Conservation (phyloP, 164 flowering plant genomes). For the Paratinospora sagittata region DNA sequence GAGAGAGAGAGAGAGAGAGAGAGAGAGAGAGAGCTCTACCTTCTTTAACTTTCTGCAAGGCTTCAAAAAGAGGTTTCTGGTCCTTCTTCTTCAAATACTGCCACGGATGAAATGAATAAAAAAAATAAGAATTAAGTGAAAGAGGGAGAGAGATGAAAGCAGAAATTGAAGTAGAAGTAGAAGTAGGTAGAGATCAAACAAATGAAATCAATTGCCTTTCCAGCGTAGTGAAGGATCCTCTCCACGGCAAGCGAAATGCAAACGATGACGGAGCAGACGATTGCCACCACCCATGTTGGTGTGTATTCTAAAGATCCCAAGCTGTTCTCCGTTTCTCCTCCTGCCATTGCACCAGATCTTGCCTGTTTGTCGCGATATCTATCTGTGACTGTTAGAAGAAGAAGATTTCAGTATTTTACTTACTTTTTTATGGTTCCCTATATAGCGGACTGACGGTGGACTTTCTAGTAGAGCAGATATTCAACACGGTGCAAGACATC, state of each 20-base stretch:
- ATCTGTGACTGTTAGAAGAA: no score
- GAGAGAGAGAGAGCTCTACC: slow-evolving; percentile 30
- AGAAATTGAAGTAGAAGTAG: neutral
- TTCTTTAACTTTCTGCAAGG: slow-evolving; percentile 77
- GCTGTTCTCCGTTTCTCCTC: slow-evolving; percentile 21
- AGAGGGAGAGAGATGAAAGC: neutral
- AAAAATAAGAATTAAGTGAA: neutral
- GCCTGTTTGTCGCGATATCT: neutral
- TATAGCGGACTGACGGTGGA: no score
- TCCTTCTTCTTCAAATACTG: slow-evolving; percentile 59
- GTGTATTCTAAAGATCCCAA: slow-evolving; percentile 42
- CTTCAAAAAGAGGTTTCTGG: slow-evolving; percentile 70
- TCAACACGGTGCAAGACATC: no score
- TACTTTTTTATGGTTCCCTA: no score
- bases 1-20: neutral
- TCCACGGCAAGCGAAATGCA: slow-evolving; percentile 49
- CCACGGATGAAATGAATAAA: neutral
- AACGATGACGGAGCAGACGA: slow-evolving; percentile 50
- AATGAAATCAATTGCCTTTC: slow-evolving; percentile 33
- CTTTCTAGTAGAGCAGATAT: no score
- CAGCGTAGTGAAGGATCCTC: slow-evolving; percentile 40
- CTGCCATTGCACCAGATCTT: slow-evolving; percentile 6
- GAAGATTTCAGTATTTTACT: no score
- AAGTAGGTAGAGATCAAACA: slow-evolving; percentile 8
- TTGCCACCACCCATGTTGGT: slow-evolving; percentile 74